These are phyloP conservation scores for Cafeteria roenbergensis DNA, from an alignment of 108 stramenopile species.

Conservation along the genomic window DNA sequence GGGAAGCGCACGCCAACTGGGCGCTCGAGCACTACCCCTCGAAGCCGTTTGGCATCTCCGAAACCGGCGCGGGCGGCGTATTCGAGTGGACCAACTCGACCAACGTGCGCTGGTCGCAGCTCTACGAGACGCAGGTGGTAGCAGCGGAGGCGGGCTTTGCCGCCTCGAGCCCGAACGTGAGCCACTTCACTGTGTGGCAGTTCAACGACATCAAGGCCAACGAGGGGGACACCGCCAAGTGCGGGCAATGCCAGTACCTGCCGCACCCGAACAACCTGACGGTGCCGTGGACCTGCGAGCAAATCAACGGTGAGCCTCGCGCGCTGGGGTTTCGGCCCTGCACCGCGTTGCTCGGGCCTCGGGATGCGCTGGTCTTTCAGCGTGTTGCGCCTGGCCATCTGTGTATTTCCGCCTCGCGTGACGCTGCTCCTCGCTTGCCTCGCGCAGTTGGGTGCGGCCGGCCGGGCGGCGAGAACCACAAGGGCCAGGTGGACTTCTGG, in stretches of 20 bases:
- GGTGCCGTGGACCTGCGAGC: constrained; percentile 28
- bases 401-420: no score
- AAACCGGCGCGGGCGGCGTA: constrained; percentile 36
- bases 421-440: no score
- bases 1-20: constrained; percentile 24
- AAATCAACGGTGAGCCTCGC: no score
- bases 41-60: constrained; percentile 35
- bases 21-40: constrained; percentile 1
- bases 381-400: no score
- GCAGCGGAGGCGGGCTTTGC: constrained; percentile 26
- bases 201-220: constrained; percentile 40
- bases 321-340: no score
- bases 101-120: constrained; percentile 21
- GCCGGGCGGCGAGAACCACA: constrained; percentile 40
- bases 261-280: not conserved
- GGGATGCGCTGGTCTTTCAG: no score
- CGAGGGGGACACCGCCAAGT: constrained; percentile 25
- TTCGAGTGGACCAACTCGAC: constrained; percentile 39
- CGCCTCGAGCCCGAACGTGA: constrained; percentile 22
- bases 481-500: constrained; percentile 36
- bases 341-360: no score
- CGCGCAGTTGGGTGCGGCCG: no score
- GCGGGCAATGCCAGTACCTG: constrained; percentile 35
- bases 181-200: constrained; percentile 35
- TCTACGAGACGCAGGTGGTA: constrained; percentile 27